Evolutionary conservation across 2,329 filamentous ascomycete species (phyloP), one percentile per base, ranked within the genome.

Genomic region (Aotearoamyces nothofagi): DNA sequence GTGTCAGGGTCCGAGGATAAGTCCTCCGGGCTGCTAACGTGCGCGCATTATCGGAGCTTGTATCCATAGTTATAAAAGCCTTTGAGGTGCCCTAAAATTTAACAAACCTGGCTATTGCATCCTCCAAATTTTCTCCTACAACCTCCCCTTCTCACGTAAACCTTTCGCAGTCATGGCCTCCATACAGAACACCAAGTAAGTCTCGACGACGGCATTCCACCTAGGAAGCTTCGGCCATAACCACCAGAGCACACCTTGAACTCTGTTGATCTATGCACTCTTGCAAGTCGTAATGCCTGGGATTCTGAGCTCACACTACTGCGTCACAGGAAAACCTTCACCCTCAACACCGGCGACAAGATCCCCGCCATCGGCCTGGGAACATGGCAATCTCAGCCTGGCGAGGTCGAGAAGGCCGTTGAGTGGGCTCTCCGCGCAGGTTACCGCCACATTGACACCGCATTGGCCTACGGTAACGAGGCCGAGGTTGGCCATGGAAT

Each of bases 341-440:
- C 68, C 41, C 69, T 82, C 52, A 79, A 81, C 57, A 76, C 73
- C 30, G 80, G 81, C 34, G 76, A 68, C 52, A 74, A 80, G 56
- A 90, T 90, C 36, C 78, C 78, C 32, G 73, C 74, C 42, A 54
- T 86, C 39, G 79, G 78, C 36, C 63, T 86, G 24, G 80, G 80
- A 32, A 86, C 80, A 32, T 86, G 79, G 78, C 78, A 83, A 47
- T 81, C 78, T 27, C 51, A 63, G 44, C 73, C 76, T 32, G 54
- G 49, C 41, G 66, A 81, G 53, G 77, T 82, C 32, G 62, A 67
- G 41, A 57, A 67, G 30, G 80, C 81, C 31, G 80, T 87, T 39
- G 70, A 79, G 53, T 60, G 60, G 19, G 78, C 78, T 15, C 61
- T 84, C 15, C 60, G 60, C 36, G 56, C 58, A 24, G 79, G 79